Conservation (phyloP, 495 filamentous ascomycete genomes). For the Penicillium salamii region DNA sequence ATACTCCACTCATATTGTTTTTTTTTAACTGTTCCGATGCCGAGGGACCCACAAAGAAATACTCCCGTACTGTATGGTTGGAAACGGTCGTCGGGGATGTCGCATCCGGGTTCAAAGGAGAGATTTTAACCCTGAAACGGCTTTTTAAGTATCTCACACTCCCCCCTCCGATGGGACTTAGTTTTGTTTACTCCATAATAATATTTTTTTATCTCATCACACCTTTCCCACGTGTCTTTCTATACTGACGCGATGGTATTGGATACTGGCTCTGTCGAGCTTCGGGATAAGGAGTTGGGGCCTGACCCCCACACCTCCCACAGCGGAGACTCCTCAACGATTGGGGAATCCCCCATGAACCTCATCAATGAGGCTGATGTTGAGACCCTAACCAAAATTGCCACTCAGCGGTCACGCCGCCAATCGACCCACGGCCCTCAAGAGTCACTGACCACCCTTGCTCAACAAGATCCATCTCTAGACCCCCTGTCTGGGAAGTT, state of each 20-base stretch:
- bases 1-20: neutral
- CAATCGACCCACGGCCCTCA: conserved; percentile 8
- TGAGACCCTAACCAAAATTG: conserved; percentile 23
- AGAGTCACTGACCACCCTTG: conserved; percentile 10
- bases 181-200: neutral
- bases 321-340: conserved; percentile 1
- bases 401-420: conserved; percentile 15
- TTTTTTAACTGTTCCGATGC: neutral
- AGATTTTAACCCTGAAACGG: neutral
- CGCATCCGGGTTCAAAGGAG: neutral
- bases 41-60: neutral
- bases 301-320: neutral
- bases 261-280: neutral
- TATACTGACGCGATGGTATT: neutral
- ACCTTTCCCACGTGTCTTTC: neutral
- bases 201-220: neutral
- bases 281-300: neutral
- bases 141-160: neutral
- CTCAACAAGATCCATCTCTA: conserved; percentile 21
- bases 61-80: too few relatives aligned
- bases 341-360: conserved; percentile 6
- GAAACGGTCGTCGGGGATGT: neutral
- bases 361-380: conserved; percentile 19
- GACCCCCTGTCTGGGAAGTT: conserved; percentile 29
- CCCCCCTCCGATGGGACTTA: neutral